Evolutionary conservation across 2,329 filamentous ascomycete species (phyloP).

Genomic region (Bipolaris cookei): DNA sequence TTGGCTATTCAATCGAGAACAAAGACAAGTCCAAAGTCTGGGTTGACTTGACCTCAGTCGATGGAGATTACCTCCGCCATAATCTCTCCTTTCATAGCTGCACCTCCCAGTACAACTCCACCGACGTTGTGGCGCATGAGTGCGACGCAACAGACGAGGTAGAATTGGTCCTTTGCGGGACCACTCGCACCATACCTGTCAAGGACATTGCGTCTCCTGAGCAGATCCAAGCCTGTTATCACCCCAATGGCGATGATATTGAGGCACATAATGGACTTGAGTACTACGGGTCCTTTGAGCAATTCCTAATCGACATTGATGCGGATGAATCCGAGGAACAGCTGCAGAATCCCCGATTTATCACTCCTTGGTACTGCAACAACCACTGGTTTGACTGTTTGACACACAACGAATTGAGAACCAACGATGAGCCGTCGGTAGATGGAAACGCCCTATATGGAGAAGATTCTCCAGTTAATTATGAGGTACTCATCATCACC

Average conservation of each 20-base stretch:
- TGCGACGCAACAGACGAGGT: conserved; percentile 32
- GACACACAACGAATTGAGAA: no score
- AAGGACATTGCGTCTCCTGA: conserved; percentile 16
- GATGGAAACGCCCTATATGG: neutral
- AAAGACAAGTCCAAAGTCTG: conserved; percentile 26
- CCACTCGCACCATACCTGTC: conserved; percentile 12
- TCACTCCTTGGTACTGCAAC: neutral
- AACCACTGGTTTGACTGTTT: neutral
- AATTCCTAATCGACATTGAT: neutral
- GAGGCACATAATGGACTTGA: neutral
- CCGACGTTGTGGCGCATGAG: conserved; percentile 18
- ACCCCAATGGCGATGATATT: conserved; percentile 1
- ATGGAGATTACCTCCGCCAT: conserved; percentile 20
- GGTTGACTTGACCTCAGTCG: conserved; percentile 24
- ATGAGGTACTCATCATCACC: neutral
- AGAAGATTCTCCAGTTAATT: neutral
- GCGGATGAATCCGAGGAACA: neutral
- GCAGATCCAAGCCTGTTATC: conserved; percentile 22
- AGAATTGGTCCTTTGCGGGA: conserved; percentile 35
- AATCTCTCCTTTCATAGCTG: conserved; percentile 29
- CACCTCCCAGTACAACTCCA: conserved; percentile 13
- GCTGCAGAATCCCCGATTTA: neutral
- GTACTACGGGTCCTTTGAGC: neutral
- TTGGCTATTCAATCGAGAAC: conserved; percentile 32
- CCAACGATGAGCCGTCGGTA: neutral